Conservation (phyloP, 352 stramenopile genomes). For the Phytopythium montanum region DNA sequence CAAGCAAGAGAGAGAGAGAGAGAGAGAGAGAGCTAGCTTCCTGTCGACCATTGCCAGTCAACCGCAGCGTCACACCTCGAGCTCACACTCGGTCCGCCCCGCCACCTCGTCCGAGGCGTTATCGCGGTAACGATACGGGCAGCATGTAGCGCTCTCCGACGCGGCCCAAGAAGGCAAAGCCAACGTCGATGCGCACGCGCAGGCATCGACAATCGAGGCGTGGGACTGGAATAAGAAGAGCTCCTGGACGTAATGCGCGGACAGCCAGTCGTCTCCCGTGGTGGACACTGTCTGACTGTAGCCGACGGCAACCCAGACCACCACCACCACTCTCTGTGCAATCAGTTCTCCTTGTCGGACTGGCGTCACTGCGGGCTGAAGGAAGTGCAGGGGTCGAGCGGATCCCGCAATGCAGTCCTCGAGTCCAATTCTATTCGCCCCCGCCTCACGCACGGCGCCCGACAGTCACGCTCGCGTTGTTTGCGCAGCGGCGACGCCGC, state of each 20-base stretch:
- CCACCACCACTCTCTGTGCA: background rate
- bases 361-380: constrained; percentile 7
- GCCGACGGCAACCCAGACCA: background rate
- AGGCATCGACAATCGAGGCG: background rate
- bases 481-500: background rate
- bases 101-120: background rate
- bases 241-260: constrained; percentile 1
- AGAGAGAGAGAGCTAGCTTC: no score
- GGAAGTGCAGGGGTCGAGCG: constrained; percentile 10
- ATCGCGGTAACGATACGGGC: background rate
- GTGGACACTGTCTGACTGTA: background rate
- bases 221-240: constrained; percentile 4
- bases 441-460: background rate
- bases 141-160: background rate
- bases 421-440: background rate
- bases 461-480: background rate
- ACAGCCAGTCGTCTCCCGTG: constrained; percentile 3
- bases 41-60: no score
- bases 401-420: background rate
- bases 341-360: background rate
- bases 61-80: no score
- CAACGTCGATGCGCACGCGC: constrained; percentile 1
- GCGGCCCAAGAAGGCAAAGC: background rate
- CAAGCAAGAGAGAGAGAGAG: no score
- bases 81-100: background rate